Base-by-base conservation (phyloP, 2,329 filamentous ascomycete genomes). In the Trichoderma koningii region DNA sequence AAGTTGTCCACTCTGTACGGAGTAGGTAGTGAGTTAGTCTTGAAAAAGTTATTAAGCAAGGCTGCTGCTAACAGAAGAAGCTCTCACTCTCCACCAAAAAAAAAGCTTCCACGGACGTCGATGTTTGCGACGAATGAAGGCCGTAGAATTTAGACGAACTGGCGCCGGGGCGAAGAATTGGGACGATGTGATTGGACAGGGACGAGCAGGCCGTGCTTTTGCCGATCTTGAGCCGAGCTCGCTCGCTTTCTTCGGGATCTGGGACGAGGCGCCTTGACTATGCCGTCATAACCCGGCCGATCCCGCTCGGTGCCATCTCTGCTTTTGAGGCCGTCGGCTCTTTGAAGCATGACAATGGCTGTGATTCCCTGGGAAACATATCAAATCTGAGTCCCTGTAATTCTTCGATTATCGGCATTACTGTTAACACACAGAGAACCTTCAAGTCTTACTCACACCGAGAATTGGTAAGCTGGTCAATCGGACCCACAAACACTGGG, bases 211-310 rank as follows among this genome's bases (percentile, higher is more conserved):
- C 50, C 56, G 65, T 41, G 64, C 67, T 72, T 73, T 71, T 75
- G 55, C 73, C 71, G 71, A 68, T 65, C 67, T 73, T 72, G 38
- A 72, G 69, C 72, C 71, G 68, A 64, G 61, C 17, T 65, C 51
- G 23, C 19, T 14, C 50, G 69, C 41, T 71, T 47, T 26, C 28
- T 30, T 10, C n/a, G 28, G 14, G 12, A 26, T 34, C 23, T 10
- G 9, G 47, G 70, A 30, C 30, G 73, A 67, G 72, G 26, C 23
- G 70, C 70, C 73, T 71, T 64, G 23, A 69, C 69, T 68, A 62
- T 68, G 66, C 70, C 70, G 71, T 74, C 72, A 74, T 74, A 70
- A 70, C 67, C 74, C 70, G 70, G 63, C 56, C 28, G 56, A 61
- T 62, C 47, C 63, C 63, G 63, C 47, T 42, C 34, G 7, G 15